Base-by-base conservation (phyloP, 352 stramenopile species). In the Pythium brachiatum region DNA sequence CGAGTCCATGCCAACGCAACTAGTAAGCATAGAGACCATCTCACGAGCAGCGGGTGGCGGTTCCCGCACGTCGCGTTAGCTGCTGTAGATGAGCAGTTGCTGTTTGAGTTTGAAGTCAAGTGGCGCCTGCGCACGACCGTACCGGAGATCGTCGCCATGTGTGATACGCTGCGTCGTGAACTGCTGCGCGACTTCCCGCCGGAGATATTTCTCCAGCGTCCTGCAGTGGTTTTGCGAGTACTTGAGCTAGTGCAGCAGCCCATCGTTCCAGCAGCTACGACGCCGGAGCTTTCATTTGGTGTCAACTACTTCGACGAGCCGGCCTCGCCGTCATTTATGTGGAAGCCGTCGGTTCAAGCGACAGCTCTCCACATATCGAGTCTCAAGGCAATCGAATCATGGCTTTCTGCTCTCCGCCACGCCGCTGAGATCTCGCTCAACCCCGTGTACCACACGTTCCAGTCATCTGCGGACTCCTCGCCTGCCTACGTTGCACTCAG, bases 61-160 rank as follows among this genome's bases (percentile, higher is more conserved):
- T 90, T 89, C 53, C 70, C 86, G 7, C 61, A 39, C 0, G 76
- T 92, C 12, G 51, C 64, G n/a, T 68, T 94, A 25, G 66, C 73
- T 16, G 57, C 76, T 2, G 74, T 74, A 32, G 83, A 94, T 57
- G 83, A 92, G 32, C 81, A 94, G 57, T 70, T 70, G 46, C 67
- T 94, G 8, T 92, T 94, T 32, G 86, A 90, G 60, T 89, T 92
- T 60, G 77, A 94, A 59, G 83, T 92, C 51, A 88, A 85, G 50
- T 70, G 89, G 20, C 70, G 73, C 21, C 63, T 92, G 23, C 67
- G 76, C 16, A 85, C 75, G 13, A 72, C 62, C 27, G 62, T 68
- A 0, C 68, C 65, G 21, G 81, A 92, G 43, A 60, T 90, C 50
- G 83, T 89, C 18, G 54, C 52, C 20, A 70, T 78, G 9, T 87